Percentiles rank a stretch among this genome's conserved stretches.
Evolutionary conservation across 2,329 filamentous ascomycete genomes (phyloP).

Genomic region (Neonectria neomacrospora): DNA sequence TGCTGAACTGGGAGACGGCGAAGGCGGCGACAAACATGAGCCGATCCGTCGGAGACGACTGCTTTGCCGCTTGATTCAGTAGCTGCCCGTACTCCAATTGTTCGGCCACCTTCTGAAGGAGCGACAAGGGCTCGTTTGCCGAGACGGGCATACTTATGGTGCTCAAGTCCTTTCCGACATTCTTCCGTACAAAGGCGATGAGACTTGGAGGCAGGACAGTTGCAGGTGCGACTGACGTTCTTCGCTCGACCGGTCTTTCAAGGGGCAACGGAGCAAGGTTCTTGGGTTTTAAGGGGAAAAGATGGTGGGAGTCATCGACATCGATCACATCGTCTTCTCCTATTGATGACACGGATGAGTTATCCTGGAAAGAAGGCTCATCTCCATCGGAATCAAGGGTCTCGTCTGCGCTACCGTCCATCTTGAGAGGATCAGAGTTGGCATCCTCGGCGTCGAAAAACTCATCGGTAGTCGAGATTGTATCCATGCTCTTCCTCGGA

Average conservation of each 20-base stretch:
- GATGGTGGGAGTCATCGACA: conserved; percentile 67
- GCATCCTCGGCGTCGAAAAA: conserved; percentile 90
- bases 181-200: conserved; percentile 94
- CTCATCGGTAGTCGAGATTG: conserved; percentile 80
- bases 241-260: conserved; percentile 70
- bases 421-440: conserved; percentile 76
- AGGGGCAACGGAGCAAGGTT: conserved; percentile 82
- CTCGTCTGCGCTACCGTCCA: conserved; percentile 77
- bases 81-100: conserved; percentile 90
- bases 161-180: conserved; percentile 96
- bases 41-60: conserved; percentile 71
- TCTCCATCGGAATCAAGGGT: conserved; percentile 65
- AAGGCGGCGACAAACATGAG: conserved; percentile 90
- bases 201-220: conserved; percentile 87
- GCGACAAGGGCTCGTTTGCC: conserved; percentile 89
- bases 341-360: conserved; percentile 69
- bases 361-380: conserved; percentile 64
- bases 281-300: conserved; percentile 83
- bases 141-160: conserved; percentile 98
- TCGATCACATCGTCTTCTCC: conserved; percentile 68
- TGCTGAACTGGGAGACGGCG: conserved; percentile 87
- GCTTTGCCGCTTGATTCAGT: conserved; percentile 77
- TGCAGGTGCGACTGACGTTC: conserved; percentile 76
- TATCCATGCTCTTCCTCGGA: conserved; percentile 78
- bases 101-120: conserved; percentile 89